These are phyloP conservation scores for Taiozyma sp. DNA, from an alignment of 1,139 yeast species.

Conservation along the genomic window DNA sequence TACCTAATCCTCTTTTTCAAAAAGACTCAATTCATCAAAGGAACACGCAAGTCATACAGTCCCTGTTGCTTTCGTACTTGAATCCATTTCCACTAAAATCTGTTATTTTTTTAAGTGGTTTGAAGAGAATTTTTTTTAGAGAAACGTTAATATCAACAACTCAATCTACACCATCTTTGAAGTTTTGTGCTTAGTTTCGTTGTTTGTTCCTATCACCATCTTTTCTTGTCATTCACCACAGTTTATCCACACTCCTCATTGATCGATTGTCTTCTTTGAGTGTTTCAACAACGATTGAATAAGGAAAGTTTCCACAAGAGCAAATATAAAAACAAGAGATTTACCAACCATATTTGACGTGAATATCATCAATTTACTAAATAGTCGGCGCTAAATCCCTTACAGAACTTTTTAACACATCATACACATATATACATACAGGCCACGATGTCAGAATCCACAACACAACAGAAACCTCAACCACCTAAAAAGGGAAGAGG, in stretches of 20 bases:
- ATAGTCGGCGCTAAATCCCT: neutral
- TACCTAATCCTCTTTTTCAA: neutral
- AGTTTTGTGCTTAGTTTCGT: neutral
- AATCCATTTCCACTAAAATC: neutral
- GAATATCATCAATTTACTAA: too few relatives aligned
- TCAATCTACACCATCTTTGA: neutral
- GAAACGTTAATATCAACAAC: neutral
- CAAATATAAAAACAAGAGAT: neutral
- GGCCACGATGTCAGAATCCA: constrained; percentile 18
- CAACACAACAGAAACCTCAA: constrained; percentile 13
- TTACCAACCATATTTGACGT: neutral
- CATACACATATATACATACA: constrained; percentile 4
- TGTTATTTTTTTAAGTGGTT: neutral
- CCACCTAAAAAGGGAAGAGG: constrained; percentile 27
- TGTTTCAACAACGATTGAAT: neutral
- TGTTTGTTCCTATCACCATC: neutral
- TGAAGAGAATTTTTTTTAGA: neutral
- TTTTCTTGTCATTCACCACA: neutral
- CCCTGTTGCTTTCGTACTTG: neutral
- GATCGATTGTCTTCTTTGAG: neutral
- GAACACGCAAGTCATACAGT: neutral
- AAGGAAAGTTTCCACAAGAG: neutral
- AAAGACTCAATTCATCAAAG: neutral
- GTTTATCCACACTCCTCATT: neutral
- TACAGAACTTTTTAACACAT: constrained; percentile 2